These are phyloP conservation scores for Mycena olivaceomarginata DNA, from an alignment of 768 basidiomycete species.

Conservation along the genomic window DNA sequence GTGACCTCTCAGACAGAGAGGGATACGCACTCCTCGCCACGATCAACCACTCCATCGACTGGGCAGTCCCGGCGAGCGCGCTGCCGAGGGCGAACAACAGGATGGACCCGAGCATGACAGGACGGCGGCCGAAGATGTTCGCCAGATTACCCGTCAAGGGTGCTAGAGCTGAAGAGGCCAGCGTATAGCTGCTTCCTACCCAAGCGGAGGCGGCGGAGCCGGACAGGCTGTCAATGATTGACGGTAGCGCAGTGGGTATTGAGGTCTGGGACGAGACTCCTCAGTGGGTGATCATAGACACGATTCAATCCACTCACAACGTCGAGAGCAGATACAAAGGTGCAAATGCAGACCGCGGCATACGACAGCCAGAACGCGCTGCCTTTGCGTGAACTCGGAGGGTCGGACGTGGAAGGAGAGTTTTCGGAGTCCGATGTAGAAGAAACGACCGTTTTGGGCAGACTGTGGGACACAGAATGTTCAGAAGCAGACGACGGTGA, in stretches of 20 bases:
- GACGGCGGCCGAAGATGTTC: conserved; percentile 3
- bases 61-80: conserved; percentile 2
- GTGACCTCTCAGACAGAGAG: background rate
- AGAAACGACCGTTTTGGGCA: background rate
- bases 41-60: background rate
- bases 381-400: conserved; percentile 3
- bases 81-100: background rate
- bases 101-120: background rate
- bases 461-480: no score
- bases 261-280: background rate
- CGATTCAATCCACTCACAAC: background rate
- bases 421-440: background rate
- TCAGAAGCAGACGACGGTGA: no score
- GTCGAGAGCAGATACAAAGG: conserved; percentile 16
- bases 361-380: conserved; percentile 21
- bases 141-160: conserved; percentile 10
- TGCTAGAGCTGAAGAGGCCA: conserved; percentile 7
- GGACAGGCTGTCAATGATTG: background rate
- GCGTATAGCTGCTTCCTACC: conserved; percentile 18
- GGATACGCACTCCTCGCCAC: background rate
- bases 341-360: conserved; percentile 11
- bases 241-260: background rate
- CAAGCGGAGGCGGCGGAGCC: conserved; percentile 2
- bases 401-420: background rate
- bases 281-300: background rate